Base-by-base conservation (phyloP, 2,329 filamentous ascomycete genomes). In the Cladosporium velox region DNA sequence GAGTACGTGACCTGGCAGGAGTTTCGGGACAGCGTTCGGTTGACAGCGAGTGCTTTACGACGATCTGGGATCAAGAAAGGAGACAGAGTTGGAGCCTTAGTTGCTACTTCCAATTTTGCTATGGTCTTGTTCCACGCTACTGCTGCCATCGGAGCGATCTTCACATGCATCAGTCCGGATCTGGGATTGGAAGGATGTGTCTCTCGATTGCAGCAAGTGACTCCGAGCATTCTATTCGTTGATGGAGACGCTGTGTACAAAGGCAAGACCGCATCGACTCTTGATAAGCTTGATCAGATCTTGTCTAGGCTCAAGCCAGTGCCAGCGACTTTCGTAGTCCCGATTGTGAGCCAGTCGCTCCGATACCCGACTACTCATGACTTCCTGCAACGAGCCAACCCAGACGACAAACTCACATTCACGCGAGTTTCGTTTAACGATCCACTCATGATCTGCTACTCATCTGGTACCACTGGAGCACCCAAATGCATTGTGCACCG, bases 401-500 rank as follows among this genome's bases (percentile, higher is more conserved):
- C 67, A 4, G 44, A 67, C 0, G 77, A 80, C 58, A 59, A 69
- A 2, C 71, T 82, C 15, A 71, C 71, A 2, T 82, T 80, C 69
- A 73, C 72, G 5, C 73, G 75, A 5, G 71, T 82, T 0, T 72
- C 80, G 0, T 82, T 79, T 69, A 79, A 76, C 64, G 72, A 79
- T 55, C 80, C 81, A 1, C 70, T 82, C 5, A 75, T 80, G 66
- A 82, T 83, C 44, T 75, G 81, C 21, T 83, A 82, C 69, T 77
- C 75, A 4, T 77, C 74, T 30, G 81, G 80, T 0, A 81, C 79
- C 2, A 79, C 77, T 1, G 79, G 78, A 0, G 71, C 75, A 7
- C 78, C 78, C 5, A 80, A 80, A 70, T 82, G 79, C 67, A 78
- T 82, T 6, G 80, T 83, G 32, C 81, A 82, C 65, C 77, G 76